phyloP scores from a whole-genome alignment of 106 monocot species.

The Acorus calamus region DNA sequence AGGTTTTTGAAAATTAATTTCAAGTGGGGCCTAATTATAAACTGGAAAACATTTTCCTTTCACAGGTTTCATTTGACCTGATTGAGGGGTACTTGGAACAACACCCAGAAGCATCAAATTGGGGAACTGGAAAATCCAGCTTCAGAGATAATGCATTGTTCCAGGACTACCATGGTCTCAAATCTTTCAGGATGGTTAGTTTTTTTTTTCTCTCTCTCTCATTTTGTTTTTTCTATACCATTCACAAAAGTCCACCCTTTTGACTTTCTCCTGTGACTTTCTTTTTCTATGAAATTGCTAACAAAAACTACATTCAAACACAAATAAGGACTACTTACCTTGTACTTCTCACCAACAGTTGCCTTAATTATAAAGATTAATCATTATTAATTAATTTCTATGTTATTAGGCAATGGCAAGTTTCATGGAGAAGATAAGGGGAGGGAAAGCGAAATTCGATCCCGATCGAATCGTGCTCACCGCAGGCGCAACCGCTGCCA shows the following conservation, averaged over 20 bases:
- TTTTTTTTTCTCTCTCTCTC: not conserved
- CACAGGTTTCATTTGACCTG: constrained; percentile 57
- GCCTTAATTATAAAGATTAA: no score
- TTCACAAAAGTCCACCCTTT: no score
- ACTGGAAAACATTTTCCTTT: not conserved
- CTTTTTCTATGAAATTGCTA: no score
- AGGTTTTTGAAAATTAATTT: no score
- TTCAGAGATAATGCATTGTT: constrained; percentile 61
- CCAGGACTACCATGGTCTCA: constrained; percentile 67
- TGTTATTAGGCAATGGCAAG: constrained; percentile 54
- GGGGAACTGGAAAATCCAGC: constrained; percentile 25
- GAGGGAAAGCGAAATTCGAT: constrained; percentile 47
- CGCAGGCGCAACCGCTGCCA: constrained; percentile 77
- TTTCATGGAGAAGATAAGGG: constrained; percentile 70
- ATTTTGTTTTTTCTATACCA: not conserved
- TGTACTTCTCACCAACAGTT: no score
- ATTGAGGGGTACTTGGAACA: constrained; percentile 33
- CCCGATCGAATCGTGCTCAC: constrained; percentile 57
- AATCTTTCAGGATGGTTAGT: constrained; percentile 42
- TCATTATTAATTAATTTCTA: not conserved
- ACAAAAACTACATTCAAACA: no score
- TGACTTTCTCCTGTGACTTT: no score
- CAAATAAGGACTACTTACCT: no score
- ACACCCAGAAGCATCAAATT: constrained; percentile 31
- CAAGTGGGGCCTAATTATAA: no score